Base-by-base conservation (phyloP, 768 basidiomycete species). In the Amanita rubescens region DNA sequence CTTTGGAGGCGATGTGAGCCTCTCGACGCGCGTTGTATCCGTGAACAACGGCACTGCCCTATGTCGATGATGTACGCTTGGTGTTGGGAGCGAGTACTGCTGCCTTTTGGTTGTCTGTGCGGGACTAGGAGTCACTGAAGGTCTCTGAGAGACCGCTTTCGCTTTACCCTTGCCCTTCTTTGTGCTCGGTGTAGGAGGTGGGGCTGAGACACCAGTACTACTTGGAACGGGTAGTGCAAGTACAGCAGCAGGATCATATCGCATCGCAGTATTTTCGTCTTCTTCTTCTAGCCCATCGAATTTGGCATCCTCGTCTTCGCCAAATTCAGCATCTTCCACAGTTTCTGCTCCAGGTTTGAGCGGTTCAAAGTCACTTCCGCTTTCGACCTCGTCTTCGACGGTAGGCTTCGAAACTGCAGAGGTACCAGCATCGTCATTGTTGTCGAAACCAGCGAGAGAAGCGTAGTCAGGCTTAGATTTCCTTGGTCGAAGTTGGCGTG, bases 41-140 rank as follows among this genome's bases (percentile, higher is more conserved):
- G 73, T 69, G 61, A 78, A 80, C 4, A 89, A 67, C 0, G 87
- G 82, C 5, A 81, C 71, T 11, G 85, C 81, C 24, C 84, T 72
- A 62, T 91, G 88, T 45, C 88, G 76, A 63, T 90, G 88, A 55
- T 90, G 80, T 0, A 82, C 70, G 55, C 77, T 84, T 0, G 84
- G 84, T 11, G 77, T 78, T 0, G 85, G 85, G 11, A 85, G 71
- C 15, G 74, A 67, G 56, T 85, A 80, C 61, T 72, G 78, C 62
- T 84, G 77, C 15, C 78, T 71, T 57, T 73, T 75, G 1, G 71
- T 63, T 11, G 69, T 60, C 25, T 69, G 65, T 10, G 70, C 65
- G 3, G 73, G 51, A 33, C 25, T 39, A 20, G 39, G 38, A n/a
- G 19, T 17, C 15, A 34, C 34, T 5, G 22, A 27, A n/a, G 24